Base-by-base conservation (phyloP, 306 rosid species). In the Pyrus pyrifolia region DNA sequence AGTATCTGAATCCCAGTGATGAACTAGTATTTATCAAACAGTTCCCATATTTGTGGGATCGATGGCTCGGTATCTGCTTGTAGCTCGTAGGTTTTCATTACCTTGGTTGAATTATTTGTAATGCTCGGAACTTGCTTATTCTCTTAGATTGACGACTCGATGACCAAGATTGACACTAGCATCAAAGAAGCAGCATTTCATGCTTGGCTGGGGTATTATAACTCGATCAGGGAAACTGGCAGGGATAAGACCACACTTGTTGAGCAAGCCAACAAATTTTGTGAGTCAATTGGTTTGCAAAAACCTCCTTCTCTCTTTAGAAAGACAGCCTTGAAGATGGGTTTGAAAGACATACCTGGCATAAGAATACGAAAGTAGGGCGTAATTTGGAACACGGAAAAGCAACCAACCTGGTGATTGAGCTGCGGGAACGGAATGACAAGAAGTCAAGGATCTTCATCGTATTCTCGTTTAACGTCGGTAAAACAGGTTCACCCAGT, bases 121-220 rank as follows among this genome's bases (percentile, higher is more conserved):
- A 53, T 30, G 62, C 25, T 52, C 62, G 75, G 60, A 57, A 52
- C 57, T 40, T 38, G 62, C 59, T 38, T 76, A 44, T 64, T 72
- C 78, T 71, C 80, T 80, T 86, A 94, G 98, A 79, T 95, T 63
- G 97, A 89, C 70, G 83, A 85, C 13, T 89, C 93, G 11, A 86
- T 95, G 86, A 85, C 87, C 53, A 95, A 86, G 88, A 83, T 95
- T 31, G 97, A 89, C 75, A 80, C 64, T 67, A 89, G 89, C 71
- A 81, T 87, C 61, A 95, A 95, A 84, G 98, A 89, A 82, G 94
- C 87, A 42, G 98, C 99, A 22, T 95, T 89, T 85, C 99, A 95
- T 81, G 87, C 93, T 7, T 95, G 97, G 97, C 99, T 92, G 30
- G 93, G 96, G 49, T 92, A 95, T 83, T 95, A 92, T 74, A 95